Conservation (phyloP, 352 stramenopile species). For the Phytopythium oedochilum region DNA sequence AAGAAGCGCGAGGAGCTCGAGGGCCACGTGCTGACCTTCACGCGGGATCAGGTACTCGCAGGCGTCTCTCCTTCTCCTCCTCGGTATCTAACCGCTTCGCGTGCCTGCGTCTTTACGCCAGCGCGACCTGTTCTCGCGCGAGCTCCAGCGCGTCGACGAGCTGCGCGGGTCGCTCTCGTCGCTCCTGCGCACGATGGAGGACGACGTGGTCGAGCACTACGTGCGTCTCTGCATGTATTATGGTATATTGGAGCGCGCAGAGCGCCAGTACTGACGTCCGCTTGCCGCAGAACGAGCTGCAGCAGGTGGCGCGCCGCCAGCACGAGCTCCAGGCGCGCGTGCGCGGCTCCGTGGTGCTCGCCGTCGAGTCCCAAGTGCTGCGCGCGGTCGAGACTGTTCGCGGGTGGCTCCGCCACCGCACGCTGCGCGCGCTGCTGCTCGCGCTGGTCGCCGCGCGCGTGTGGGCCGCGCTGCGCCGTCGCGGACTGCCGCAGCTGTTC, state of each 20-base stretch:
- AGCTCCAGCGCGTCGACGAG: constrained; percentile 47
- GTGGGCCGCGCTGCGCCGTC: constrained; percentile 47
- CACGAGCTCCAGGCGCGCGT: constrained; percentile 27
- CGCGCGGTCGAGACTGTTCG: constrained; percentile 32
- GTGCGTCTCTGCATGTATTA: constrained; percentile 21
- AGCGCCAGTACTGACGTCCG: not conserved
- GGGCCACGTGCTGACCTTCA: constrained; percentile 55
- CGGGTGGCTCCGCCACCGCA: constrained; percentile 41
- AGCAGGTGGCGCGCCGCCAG: constrained; percentile 30
- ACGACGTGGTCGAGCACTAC: constrained; percentile 53
- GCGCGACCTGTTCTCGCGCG: constrained; percentile 42
- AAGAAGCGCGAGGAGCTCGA: constrained; percentile 71
- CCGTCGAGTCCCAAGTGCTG: constrained; percentile 28
- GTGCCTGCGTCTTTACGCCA: constrained; percentile 1
- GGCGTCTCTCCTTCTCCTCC: not conserved
- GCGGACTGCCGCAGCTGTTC: constrained; percentile 49
- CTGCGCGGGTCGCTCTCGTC: constrained; percentile 47
- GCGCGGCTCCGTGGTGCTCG: constrained; percentile 43
- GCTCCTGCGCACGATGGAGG: constrained; percentile 55
- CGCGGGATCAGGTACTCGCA: constrained; percentile 39
- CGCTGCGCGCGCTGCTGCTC: constrained; percentile 45
- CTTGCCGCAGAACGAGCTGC: constrained; percentile 37
- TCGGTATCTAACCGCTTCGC: not conserved
- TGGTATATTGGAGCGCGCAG: too few species aligned
- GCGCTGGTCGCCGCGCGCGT: constrained; percentile 37